phyloP scores from a whole-genome alignment of 1,139 yeast genomes.

The Magnusiomyces magnusii region DNA sequence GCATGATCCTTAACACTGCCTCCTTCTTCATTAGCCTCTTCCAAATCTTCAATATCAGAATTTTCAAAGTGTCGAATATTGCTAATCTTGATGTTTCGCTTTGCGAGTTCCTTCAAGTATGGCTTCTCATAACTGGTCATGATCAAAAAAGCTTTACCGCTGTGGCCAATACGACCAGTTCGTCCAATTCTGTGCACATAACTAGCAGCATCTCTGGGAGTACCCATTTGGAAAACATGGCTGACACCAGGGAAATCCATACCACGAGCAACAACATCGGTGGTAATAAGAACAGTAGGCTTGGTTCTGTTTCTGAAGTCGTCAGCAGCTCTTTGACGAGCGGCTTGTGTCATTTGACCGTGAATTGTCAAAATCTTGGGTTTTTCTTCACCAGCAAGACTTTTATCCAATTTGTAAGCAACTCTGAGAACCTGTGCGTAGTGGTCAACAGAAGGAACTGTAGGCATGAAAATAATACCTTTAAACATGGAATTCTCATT shows the following conservation, averaged over 20 bases:
- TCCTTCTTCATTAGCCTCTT: constrained; percentile 4
- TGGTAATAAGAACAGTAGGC: constrained; percentile 61
- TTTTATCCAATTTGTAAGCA: constrained; percentile 12
- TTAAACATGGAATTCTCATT: constrained; percentile 43
- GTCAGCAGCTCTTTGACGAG: constrained; percentile 52
- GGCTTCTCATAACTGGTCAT: constrained; percentile 25
- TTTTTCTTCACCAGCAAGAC: constrained; percentile 17
- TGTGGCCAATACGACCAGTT: constrained; percentile 88
- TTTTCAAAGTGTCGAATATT: constrained; percentile 10
- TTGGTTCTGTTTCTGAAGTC: constrained; percentile 44
- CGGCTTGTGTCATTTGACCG: constrained; percentile 62
- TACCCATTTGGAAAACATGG: constrained; percentile 71
- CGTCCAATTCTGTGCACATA: constrained; percentile 94
- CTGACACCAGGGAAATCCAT: constrained; percentile 85
- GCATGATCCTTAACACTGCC: not conserved
- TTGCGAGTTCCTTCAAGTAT: constrained; percentile 21
- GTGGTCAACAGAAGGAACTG: constrained; percentile 60
- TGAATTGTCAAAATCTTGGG: constrained; percentile 40
- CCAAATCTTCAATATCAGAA: not conserved
- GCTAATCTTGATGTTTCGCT: constrained; percentile 21
- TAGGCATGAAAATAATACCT: constrained; percentile 77
- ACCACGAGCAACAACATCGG: constrained; percentile 96
- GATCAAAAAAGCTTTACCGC: constrained; percentile 43
- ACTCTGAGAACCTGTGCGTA: constrained; percentile 36
- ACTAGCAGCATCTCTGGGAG: constrained; percentile 68